Evolutionary conservation across 2,329 filamentous ascomycete species (phyloP).

Genomic region (Septoria petroselini): DNA sequence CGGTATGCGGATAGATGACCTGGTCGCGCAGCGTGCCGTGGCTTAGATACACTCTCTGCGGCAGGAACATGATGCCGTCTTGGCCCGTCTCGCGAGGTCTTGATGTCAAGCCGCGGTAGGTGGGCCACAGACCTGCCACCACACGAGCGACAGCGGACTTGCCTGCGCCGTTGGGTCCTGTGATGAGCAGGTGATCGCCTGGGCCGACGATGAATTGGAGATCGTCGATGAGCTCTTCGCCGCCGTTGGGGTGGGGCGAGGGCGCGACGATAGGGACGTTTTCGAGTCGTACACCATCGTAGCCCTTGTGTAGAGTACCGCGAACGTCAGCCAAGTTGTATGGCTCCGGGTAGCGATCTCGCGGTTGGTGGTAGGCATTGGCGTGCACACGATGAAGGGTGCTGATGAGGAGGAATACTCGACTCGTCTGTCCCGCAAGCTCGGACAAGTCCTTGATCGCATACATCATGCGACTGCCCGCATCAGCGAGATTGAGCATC

Average conservation of each 20-base stretch:
- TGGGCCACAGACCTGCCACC: slow-evolving; percentile 89
- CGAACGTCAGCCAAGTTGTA: slow-evolving; percentile 90
- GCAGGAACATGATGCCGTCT: slow-evolving; percentile 98
- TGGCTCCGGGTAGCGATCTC: slow-evolving; percentile 68
- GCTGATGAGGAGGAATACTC: slow-evolving; percentile 92
- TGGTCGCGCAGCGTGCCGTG: slow-evolving; percentile 92
- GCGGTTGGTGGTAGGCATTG: slow-evolving; percentile 72
- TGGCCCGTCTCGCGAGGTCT: slow-evolving; percentile 66
- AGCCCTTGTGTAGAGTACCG: slow-evolving; percentile 90
- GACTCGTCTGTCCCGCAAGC: slow-evolving; percentile 89
- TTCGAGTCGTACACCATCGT: slow-evolving; percentile 89
- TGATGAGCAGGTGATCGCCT: slow-evolving; percentile 91
- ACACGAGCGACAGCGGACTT: slow-evolving; percentile 87
- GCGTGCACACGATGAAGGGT: slow-evolving; percentile 92
- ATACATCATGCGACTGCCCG: slow-evolving; percentile 98
- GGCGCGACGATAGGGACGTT: slow-evolving; percentile 91
- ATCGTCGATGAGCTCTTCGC: slow-evolving; percentile 85
- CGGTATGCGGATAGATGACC: slow-evolving; percentile 95
- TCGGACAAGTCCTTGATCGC: slow-evolving; percentile 97
- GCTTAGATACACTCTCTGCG: slow-evolving; percentile 87
- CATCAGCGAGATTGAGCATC: slow-evolving; percentile 95
- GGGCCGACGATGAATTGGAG: slow-evolving; percentile 84
- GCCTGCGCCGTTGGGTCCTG: slow-evolving; percentile 89
- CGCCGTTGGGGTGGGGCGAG: slow-evolving; percentile 79
- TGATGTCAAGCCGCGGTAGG: slow-evolving; percentile 88